phyloP scores from a whole-genome alignment of 2,329 filamentous ascomycete species.

The Sclerotinia trifoliorum region DNA sequence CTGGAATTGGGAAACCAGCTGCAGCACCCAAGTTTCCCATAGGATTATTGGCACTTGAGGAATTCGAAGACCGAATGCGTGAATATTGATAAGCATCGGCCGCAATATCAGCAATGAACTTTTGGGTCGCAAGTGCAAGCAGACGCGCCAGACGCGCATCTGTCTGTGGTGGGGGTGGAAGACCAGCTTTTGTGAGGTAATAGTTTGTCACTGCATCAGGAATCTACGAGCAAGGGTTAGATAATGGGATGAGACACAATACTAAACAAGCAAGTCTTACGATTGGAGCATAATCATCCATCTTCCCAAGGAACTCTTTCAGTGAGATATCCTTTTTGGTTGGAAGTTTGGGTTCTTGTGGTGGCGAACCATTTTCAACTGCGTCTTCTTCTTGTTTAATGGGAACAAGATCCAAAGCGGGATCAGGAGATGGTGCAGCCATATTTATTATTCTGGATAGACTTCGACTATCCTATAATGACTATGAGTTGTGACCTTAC shows the following conservation, averaged over 20 bases:
- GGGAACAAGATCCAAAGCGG: constrained; percentile 36
- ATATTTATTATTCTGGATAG: constrained; percentile 29
- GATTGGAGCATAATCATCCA: constrained; percentile 97
- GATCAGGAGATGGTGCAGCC: constrained; percentile 40
- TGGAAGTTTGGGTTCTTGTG: constrained; percentile 62
- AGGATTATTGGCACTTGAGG: constrained; percentile 80
- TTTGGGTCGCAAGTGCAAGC: constrained; percentile 95
- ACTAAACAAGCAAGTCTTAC: constrained; percentile 53
- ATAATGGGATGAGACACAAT: constrained; percentile 17
- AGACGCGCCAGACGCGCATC: constrained; percentile 88
- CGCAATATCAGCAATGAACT: constrained; percentile 96
- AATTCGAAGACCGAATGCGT: constrained; percentile 90
- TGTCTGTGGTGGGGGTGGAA: constrained; percentile 87
- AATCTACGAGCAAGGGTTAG: constrained; percentile 58
- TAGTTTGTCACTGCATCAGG: constrained; percentile 97
- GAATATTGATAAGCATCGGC: constrained; percentile 98
- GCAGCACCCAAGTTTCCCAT: constrained; percentile 82
- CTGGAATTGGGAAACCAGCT: constrained; percentile 65
- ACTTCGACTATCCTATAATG: constrained; percentile 12
- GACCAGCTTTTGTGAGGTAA: constrained; percentile 93
- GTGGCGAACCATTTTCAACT: constrained; percentile 48
- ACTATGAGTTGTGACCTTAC: background rate
- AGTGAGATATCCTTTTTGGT: constrained; percentile 89
- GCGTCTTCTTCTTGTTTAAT: constrained; percentile 36
- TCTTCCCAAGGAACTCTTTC: constrained; percentile 89